phyloP scores from a whole-genome alignment of 208 protist genomes.

The Trypanosoma grayi region DNA sequence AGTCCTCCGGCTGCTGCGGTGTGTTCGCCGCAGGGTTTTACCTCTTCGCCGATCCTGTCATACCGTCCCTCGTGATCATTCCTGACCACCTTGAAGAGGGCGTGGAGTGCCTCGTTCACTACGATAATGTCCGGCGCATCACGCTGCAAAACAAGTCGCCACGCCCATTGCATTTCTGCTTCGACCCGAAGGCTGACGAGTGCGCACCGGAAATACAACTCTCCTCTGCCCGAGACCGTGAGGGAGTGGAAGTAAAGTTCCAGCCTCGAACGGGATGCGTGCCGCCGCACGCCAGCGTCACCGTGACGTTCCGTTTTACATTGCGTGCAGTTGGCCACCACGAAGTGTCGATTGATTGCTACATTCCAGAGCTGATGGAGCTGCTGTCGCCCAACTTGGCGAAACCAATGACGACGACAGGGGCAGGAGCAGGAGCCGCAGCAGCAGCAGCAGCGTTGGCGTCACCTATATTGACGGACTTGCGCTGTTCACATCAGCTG shows the following conservation, averaged over 20 bases:
- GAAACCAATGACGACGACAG: not conserved
- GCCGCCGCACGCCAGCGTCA: slow-evolving; percentile 35
- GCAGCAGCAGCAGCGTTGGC: slow-evolving; percentile 7
- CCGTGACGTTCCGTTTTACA: slow-evolving; percentile 64
- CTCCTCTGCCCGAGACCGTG: slow-evolving; percentile 21
- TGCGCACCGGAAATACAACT: slow-evolving; percentile 31
- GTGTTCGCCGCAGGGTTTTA: slow-evolving; percentile 78
- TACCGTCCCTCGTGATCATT: slow-evolving; percentile 53
- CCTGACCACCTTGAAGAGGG: slow-evolving; percentile 67
- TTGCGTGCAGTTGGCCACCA: slow-evolving; percentile 50
- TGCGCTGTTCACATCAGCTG: slow-evolving; percentile 34
- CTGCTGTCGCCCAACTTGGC: not conserved
- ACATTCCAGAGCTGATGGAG: slow-evolving; percentile 58
- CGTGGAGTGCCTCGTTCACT: slow-evolving; percentile 74
- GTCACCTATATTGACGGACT: slow-evolving; percentile 5
- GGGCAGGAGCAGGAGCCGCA: not conserved
- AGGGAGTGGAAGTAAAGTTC: slow-evolving; percentile 51
- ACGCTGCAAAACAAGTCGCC: slow-evolving; percentile 74
- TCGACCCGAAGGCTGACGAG: slow-evolving; percentile 62
- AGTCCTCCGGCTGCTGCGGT: slow-evolving; percentile 15
- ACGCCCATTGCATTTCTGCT: slow-evolving; percentile 62
- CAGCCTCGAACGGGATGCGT: slow-evolving; percentile 61
- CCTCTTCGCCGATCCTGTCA: slow-evolving; percentile 65
- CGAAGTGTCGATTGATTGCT: slow-evolving; percentile 52
- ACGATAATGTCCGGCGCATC: slow-evolving; percentile 62